A percentile compares a stretch with the other conserved stretches of the same genome.
Conservation (phyloP, 2,329 filamentous ascomycete genomes). For the Colletotrichum lupini region DNA sequence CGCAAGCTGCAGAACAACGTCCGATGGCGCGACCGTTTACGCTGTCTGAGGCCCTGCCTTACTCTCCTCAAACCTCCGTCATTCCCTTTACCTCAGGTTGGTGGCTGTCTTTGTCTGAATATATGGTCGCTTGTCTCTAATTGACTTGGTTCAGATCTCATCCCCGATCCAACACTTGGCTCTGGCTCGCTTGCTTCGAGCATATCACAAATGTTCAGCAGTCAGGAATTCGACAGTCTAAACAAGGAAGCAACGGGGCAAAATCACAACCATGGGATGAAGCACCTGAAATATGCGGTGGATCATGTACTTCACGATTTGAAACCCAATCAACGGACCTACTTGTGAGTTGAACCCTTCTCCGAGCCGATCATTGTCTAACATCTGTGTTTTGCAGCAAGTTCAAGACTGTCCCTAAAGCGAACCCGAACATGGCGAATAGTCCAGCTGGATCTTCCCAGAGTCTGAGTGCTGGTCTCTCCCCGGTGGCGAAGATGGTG, state of each 20-base stretch:
- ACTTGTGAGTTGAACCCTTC: slow-evolving; percentile 64
- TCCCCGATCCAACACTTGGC: slow-evolving; percentile 72
- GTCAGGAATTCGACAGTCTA: slow-evolving; percentile 71
- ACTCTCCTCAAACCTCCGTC: slow-evolving; percentile 83
- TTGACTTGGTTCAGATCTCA: slow-evolving; percentile 61
- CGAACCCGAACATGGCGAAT: slow-evolving; percentile 42
- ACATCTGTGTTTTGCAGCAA: slow-evolving; percentile 55
- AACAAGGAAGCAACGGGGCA: slow-evolving; percentile 75
- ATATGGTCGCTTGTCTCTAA: too few species aligned
- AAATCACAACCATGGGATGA: slow-evolving; percentile 62
- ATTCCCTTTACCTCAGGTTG: slow-evolving; percentile 81
- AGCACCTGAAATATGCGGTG: slow-evolving; percentile 72
- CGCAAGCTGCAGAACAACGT: slow-evolving; percentile 25
- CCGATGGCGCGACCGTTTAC: slow-evolving; percentile 61
- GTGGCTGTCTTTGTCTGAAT: slow-evolving; percentile 36
- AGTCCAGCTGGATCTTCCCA: slow-evolving; percentile 17
- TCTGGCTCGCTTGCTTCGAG: slow-evolving; percentile 63
- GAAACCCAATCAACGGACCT: slow-evolving; percentile 74
- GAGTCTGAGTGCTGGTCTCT: slow-evolving; percentile 54
- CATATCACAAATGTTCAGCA: slow-evolving; percentile 62
- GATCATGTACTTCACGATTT: slow-evolving; percentile 81
- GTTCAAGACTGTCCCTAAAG: slow-evolving; percentile 63
- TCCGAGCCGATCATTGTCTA: slow-evolving; percentile 36
- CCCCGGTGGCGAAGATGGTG: slow-evolving; percentile 62
- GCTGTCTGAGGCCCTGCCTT: slow-evolving; percentile 82